These are phyloP conservation scores for Dendrostoma leiphaemia DNA, from an alignment of 2,329 filamentous ascomycete species.

Conservation along the genomic window DNA sequence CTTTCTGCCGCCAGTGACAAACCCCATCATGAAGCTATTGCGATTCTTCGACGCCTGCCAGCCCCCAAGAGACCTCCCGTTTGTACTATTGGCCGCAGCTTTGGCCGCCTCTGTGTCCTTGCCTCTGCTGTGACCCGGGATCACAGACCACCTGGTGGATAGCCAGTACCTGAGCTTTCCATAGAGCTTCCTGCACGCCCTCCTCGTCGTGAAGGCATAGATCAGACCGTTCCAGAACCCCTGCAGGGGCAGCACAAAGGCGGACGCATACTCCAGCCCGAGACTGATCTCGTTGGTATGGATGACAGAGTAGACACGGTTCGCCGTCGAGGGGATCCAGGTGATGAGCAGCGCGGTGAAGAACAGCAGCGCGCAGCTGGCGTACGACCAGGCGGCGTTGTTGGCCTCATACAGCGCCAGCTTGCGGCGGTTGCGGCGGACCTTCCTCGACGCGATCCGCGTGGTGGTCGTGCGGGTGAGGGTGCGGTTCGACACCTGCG, in stretches of 20 bases:
- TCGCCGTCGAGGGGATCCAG: constrained; percentile 76
- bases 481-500: neutral
- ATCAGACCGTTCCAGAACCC: constrained; percentile 84
- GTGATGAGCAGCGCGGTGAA: constrained; percentile 70
- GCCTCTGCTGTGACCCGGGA: neutral
- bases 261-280: constrained; percentile 66
- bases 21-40: constrained; percentile 1
- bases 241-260: constrained; percentile 75
- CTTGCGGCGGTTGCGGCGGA: constrained; percentile 27
- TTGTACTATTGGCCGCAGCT: neutral
- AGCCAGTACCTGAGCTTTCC: constrained; percentile 27
- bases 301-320: constrained; percentile 70
- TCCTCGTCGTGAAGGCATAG: constrained; percentile 68
- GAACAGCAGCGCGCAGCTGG: constrained; percentile 69
- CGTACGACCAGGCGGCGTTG: constrained; percentile 66
- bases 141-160: neutral
- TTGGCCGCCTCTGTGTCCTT: neutral
- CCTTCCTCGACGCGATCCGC: neutral
- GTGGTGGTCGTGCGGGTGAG: neutral
- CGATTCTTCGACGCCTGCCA: neutral
- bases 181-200: constrained; percentile 54
- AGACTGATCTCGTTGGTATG: constrained; percentile 51
- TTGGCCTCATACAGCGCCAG: constrained; percentile 50
- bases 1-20: neutral
- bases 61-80: neutral